Conservation (phyloP, 352 stramenopile species). For the Globisporangium okanoganense region DNA sequence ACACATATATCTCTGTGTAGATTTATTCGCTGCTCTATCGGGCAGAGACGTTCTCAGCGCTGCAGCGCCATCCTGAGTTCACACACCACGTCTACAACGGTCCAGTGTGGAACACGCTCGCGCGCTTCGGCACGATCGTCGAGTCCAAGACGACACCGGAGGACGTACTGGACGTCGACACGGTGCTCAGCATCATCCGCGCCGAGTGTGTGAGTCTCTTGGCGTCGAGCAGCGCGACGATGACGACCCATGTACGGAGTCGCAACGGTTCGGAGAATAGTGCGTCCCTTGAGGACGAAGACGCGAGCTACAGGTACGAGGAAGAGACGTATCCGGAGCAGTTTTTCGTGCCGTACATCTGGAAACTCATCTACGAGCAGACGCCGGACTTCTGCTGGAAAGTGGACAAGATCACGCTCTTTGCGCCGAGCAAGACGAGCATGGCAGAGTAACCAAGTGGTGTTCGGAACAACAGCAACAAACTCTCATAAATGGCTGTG, state of each 20-base stretch:
- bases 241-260: constrained; percentile 10
- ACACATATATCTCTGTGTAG: constrained; percentile 13
- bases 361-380: constrained; percentile 68
- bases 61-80: constrained; percentile 63
- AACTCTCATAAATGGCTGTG: too few species aligned
- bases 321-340: constrained; percentile 65
- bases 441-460: constrained; percentile 12
- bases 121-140: constrained; percentile 55
- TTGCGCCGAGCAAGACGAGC: constrained; percentile 27
- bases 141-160: constrained; percentile 56
- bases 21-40: constrained; percentile 85
- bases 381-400: constrained; percentile 81
- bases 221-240: constrained; percentile 32
- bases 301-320: constrained; percentile 79
- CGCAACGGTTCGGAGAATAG: not conserved
- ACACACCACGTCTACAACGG: constrained; percentile 54
- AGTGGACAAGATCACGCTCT: constrained; percentile 78
- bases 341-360: constrained; percentile 81
- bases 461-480: not conserved
- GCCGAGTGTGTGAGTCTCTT: constrained; percentile 64
- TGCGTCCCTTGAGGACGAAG: constrained; percentile 31
- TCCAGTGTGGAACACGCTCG: constrained; percentile 59
- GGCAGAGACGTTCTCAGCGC: constrained; percentile 44
- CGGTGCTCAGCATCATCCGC: constrained; percentile 63
- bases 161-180: constrained; percentile 60